Evolutionary conservation across 495 filamentous ascomycete species (phyloP), one percentile per base, ranked within the genome.

Genomic region (Tuber calosporum): DNA sequence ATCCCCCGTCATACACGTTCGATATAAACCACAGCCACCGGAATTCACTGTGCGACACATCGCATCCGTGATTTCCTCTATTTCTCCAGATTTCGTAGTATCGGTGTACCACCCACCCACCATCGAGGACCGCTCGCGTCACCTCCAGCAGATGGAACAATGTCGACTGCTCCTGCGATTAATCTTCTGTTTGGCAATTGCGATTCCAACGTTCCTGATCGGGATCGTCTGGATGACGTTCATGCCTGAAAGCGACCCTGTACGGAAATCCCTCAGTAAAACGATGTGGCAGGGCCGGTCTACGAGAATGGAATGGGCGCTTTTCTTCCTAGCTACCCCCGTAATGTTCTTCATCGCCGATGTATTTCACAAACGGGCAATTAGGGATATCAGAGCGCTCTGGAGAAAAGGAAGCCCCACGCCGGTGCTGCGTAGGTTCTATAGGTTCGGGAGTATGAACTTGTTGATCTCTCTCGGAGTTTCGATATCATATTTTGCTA

Each of bases 361-460:
- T 80, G 85, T 92, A 19, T 97, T 97, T 81, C 94, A 97, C 79
- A 80, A 83, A 3, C 87, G 91, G 38, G 90, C 92, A 0, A 78
- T 91, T 34, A 94, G 92, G 81, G 94, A 97, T 78, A 85, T 97
- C 34, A 84, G 85, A 72, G 87, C 89, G 0, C 82, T 97, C 38
- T 97, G 94, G 94, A 85, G 92, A 41, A 88, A 83, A 30, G 87
- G 89, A 68, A 97, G 92, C 81, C 87, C 85, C 13, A 88, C 90
- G 4, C 93, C 93, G 0, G 79, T 96, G 13, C 79, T 91, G 38
- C 87, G 89, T 73, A 84, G 94, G n/a, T 93, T 97, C 77, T 93
- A 93, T 75, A 88, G 91, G 13, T 97, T 97, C 77, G 94, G 94
- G 20, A 96, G 93, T 83, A 97, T 97, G 94, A 95, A 97, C 79